Conservation (phyloP, 148 eudicot species). For the Rheum nobile region DNA sequence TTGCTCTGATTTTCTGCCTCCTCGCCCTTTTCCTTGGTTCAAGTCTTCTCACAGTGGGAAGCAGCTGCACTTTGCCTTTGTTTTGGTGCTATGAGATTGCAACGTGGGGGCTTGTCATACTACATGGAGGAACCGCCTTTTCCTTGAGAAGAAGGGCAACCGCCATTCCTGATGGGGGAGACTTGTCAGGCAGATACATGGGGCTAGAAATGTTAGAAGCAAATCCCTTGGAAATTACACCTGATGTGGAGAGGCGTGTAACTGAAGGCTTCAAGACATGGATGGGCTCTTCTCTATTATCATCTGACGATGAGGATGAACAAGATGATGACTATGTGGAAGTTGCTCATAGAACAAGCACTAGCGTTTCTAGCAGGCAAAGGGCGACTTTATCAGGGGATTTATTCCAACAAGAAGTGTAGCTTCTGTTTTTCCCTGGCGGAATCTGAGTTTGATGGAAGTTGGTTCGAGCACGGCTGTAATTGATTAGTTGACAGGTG, state of each 20-base stretch:
- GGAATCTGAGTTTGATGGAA: background rate
- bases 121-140: constrained; percentile 57
- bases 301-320: constrained; percentile 90
- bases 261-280: constrained; percentile 80
- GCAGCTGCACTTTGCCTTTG: constrained; percentile 76
- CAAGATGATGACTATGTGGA: constrained; percentile 38
- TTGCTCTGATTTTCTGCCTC: constrained; percentile 58
- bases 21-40: constrained; percentile 83
- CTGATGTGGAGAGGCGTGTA: constrained; percentile 81
- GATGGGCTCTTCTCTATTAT: constrained; percentile 84
- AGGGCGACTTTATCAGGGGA: background rate
- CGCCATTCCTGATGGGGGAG: constrained; percentile 45
- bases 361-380: background rate
- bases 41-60: constrained; percentile 70
- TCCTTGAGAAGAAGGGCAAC: constrained; percentile 66
- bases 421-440: background rate
- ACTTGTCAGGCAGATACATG: constrained; percentile 36
- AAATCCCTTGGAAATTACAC: constrained; percentile 47
- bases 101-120: constrained; percentile 73
- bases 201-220: constrained; percentile 87
- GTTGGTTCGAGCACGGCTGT: background rate
- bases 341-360: constrained; percentile 18
- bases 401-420: background rate
- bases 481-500: background rate
- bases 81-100: constrained; percentile 92